These are phyloP conservation scores for Epichloe sp. DNA, from an alignment of 2,329 filamentous ascomycete species.

Conservation along the genomic window DNA sequence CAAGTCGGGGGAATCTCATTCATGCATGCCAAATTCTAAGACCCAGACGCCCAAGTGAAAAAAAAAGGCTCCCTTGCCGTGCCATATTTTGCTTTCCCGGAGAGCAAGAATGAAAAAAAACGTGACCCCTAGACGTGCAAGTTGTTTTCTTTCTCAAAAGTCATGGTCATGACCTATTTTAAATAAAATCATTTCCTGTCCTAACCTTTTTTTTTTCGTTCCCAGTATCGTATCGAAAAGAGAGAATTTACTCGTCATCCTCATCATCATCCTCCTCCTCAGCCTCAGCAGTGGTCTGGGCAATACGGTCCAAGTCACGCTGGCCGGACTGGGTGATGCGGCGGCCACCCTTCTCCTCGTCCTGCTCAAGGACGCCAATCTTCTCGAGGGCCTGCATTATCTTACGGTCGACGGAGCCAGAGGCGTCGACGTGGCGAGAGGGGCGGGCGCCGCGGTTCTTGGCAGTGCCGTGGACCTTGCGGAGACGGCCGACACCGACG, in stretches of 20 bases:
- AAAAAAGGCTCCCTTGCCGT: constrained; percentile 5
- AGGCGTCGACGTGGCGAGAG: constrained; percentile 90
- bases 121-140: background rate
- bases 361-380: constrained; percentile 94
- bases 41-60: constrained; percentile 24
- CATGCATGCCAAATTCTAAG: constrained; percentile 27
- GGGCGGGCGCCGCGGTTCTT: constrained; percentile 94
- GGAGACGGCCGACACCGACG: constrained; percentile 92
- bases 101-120: background rate
- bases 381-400: constrained; percentile 96
- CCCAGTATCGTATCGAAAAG: background rate
- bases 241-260: constrained; percentile 46
- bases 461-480: constrained; percentile 89
- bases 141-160: background rate
- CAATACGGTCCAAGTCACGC: constrained; percentile 96
- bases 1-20: constrained; percentile 25
- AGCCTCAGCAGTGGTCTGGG: constrained; percentile 64
- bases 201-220: background rate
- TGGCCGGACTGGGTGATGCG: constrained; percentile 96
- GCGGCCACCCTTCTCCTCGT: constrained; percentile 97
- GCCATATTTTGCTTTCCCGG: constrained; percentile 1
- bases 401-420: constrained; percentile 93
- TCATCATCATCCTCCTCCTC: constrained; percentile 51
- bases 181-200: background rate
- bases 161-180: background rate